phyloP scores from a whole-genome alignment of 2,329 filamentous ascomycete genomes.

The Xylariaceae sp. region DNA sequence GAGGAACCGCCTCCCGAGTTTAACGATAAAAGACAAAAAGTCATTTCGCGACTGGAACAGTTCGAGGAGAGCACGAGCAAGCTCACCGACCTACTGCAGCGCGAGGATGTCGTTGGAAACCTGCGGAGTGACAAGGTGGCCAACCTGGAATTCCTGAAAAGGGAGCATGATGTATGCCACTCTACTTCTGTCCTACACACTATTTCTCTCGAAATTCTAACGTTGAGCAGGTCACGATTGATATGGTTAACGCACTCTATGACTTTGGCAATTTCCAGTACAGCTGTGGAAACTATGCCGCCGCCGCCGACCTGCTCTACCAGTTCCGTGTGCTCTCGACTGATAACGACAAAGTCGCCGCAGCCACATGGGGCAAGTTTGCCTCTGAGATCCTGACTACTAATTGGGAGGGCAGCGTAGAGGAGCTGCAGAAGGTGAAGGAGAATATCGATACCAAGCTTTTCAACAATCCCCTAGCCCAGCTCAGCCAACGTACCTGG shows the following conservation, averaged over 20 bases:
- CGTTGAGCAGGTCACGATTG: conserved; percentile 70
- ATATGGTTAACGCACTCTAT: conserved; percentile 95
- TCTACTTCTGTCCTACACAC: neutral
- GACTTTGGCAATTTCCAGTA: conserved; percentile 98
- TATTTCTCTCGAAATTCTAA: conserved; percentile 9
- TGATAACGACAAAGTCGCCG: conserved; percentile 95
- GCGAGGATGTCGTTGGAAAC: conserved; percentile 88
- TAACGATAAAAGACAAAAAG: conserved; percentile 84
- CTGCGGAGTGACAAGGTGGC: conserved; percentile 96
- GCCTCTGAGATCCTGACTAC: conserved; percentile 93
- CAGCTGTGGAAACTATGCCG: conserved; percentile 90
- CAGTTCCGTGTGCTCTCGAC: conserved; percentile 98
- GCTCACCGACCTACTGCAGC: conserved; percentile 82
- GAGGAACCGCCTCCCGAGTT: conserved; percentile 82
- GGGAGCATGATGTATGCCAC: conserved; percentile 79
- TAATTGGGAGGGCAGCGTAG: conserved; percentile 92
- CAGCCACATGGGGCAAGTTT: conserved; percentile 96
- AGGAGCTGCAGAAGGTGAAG: conserved; percentile 87
- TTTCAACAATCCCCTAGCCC: conserved; percentile 93
- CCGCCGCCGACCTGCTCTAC: conserved; percentile 90
- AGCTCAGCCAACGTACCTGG: conserved; percentile 96
- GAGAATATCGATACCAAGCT: conserved; percentile 92
- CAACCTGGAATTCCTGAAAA: conserved; percentile 97
- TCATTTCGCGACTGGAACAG: conserved; percentile 79
- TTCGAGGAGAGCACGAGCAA: conserved; percentile 86